A percentile compares a stretch with the other conserved stretches of the same genome.
Conservation (phyloP, 352 stramenopile species). For the Pythium graminicola region DNA sequence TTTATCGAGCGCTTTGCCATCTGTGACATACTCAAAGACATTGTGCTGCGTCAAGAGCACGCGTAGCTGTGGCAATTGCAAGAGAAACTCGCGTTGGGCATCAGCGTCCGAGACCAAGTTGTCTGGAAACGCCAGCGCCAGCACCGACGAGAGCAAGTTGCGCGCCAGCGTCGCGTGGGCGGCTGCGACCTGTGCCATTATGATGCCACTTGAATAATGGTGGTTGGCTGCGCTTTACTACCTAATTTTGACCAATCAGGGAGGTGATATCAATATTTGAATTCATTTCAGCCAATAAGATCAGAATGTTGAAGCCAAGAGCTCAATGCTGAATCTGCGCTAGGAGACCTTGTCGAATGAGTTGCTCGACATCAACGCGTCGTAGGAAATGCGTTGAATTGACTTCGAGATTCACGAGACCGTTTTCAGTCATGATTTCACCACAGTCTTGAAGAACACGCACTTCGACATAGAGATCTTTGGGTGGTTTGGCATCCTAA, state of each 20-base stretch:
- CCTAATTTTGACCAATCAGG: constrained; percentile 19
- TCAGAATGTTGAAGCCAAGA: constrained; percentile 5
- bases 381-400: constrained; percentile 88
- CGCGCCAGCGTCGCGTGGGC: constrained; percentile 44
- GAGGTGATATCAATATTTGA: not conserved
- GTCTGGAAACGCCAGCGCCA: constrained; percentile 64
- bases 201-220: not conserved
- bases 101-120: constrained; percentile 35
- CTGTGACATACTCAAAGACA: constrained; percentile 64
- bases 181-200: constrained; percentile 16
- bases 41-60: constrained; percentile 52
- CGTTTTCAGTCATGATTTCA: constrained; percentile 90
- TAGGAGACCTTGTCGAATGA: constrained; percentile 33
- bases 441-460: constrained; percentile 83
- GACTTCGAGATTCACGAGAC: constrained; percentile 74
- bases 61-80: constrained; percentile 44
- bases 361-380: constrained; percentile 40
- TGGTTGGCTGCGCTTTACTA: constrained; percentile 14
- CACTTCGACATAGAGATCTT: constrained; percentile 89
- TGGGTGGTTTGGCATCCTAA: constrained; percentile 81
- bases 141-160: constrained; percentile 75
- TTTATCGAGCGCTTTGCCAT: constrained; percentile 72
- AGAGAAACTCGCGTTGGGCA: constrained; percentile 38
- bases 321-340: constrained; percentile 71
- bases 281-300: constrained; percentile 19